Base-by-base conservation (phyloP, 371 early-diverging fungal genomes). In the Mortierella sp. region DNA sequence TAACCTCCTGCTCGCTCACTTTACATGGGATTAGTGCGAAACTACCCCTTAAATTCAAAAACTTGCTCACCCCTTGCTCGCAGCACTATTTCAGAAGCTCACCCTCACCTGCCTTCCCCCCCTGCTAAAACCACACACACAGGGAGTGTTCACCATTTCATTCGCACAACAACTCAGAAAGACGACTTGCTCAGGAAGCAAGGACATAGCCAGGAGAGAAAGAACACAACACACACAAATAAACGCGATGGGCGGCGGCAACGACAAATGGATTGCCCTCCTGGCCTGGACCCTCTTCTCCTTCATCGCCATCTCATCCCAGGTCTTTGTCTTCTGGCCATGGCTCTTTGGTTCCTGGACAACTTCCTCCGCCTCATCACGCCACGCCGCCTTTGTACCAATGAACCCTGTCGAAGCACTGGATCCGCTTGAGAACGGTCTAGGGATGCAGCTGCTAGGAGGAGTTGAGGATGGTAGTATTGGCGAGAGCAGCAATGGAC, bases 321-420 rank as follows among this genome's bases (percentile, higher is more conserved):
- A 91, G 77, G 60, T 89, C 51, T 93, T 91, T 78, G 89, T 95
- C 48, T 91, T 93, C 78, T 89, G 89, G 88, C 88, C 83, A 32
- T 93, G 91, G 89, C 89, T 94, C 35, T 84, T 84, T 73, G 84
- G 81, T 16, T 44, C 65, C 38, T 75, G 44, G 73, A 70, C 78
- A 41, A 60, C 27, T 43, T 70, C 71, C 29, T 70, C 71, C 12
- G 27, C 71, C 32, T 41, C 65, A 1, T 41, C 63, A 21, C 75
- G 18, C 8, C 27, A 56, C 27, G 14, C 48, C 16, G 48, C 24
- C 24, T 38, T 68, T 35, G 24, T 68, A 21, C 68, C 68, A 3
- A 68, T 72, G 24, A 29, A 27, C 35, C 41, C 75, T 5, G n/a
- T 41, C 16, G 71, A 71, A 24, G 48, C 74, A 24, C 49, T 77